These are phyloP conservation scores for Penicillium sp. DNA, from an alignment of 2,329 filamentous ascomycete genomes.

Conservation along the genomic window DNA sequence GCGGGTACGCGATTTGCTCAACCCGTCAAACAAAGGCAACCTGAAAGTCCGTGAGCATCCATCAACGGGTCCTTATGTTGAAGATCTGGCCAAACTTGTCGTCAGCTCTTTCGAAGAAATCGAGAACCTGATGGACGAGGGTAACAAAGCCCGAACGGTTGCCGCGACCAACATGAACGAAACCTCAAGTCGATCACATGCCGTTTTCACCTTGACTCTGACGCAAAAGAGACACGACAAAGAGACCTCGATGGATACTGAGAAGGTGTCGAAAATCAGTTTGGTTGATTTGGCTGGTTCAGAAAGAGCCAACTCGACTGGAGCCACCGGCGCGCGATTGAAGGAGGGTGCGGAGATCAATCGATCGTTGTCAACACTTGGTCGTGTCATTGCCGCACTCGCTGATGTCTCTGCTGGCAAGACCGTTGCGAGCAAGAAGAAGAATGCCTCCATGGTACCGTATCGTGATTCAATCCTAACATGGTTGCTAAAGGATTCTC, in stretches of 20 bases:
- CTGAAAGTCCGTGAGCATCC: conserved; percentile 97
- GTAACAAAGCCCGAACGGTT: conserved; percentile 96
- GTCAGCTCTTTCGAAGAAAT: conserved; percentile 94
- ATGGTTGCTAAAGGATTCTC: conserved; percentile 93
- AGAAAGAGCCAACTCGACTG: conserved; percentile 94
- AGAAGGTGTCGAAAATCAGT: conserved; percentile 97
- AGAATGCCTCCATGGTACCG: conserved; percentile 74
- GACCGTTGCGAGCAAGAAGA: conserved; percentile 70
- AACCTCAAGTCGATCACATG: conserved; percentile 95
- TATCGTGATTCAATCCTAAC: conserved; percentile 97
- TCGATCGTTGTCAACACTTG: conserved; percentile 89
- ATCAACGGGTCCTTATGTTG: conserved; percentile 94
- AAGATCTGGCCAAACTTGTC: conserved; percentile 92
- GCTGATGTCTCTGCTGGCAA: conserved; percentile 78
- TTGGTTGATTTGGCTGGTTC: conserved; percentile 97
- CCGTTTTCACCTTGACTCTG: conserved; percentile 93
- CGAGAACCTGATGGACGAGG: conserved; percentile 97
- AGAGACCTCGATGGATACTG: conserved; percentile 94
- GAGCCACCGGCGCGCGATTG: conserved; percentile 87
- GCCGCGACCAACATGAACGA: conserved; percentile 99
- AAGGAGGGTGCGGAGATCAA: conserved; percentile 99
- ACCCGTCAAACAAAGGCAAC: conserved; percentile 93
- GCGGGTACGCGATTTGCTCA: conserved; percentile 89
- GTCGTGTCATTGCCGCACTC: conserved; percentile 93
- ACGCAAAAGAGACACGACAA: conserved; percentile 89